These are phyloP conservation scores for Furcasterigmium sp. DNA, from an alignment of 2,329 filamentous ascomycete genomes.

Conservation along the genomic window DNA sequence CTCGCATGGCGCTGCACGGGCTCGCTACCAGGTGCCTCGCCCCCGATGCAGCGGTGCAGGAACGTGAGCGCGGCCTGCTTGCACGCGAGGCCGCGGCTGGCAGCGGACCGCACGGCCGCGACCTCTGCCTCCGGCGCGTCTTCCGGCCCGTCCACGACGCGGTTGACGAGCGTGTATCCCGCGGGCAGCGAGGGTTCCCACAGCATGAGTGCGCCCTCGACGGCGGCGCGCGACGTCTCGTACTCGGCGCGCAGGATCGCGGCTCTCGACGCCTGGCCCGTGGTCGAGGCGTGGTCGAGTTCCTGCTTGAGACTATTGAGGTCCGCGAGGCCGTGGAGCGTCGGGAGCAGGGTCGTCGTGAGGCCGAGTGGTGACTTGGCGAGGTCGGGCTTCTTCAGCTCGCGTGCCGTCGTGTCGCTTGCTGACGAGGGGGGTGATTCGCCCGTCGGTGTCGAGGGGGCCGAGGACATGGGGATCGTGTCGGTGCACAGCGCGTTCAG, in stretches of 20 bases:
- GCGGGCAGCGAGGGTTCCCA: slow-evolving; percentile 8
- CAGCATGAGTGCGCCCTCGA: slow-evolving; percentile 6
- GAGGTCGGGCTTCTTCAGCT: background rate
- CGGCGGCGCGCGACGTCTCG: slow-evolving; percentile 6
- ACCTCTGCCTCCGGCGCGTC: slow-evolving; percentile 8
- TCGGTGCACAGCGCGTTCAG: slow-evolving; percentile 8
- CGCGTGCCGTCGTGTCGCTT: background rate
- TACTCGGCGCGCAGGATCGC: slow-evolving; percentile 8
- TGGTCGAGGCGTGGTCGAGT: slow-evolving; percentile 4
- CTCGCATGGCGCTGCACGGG: slow-evolving; percentile 10
- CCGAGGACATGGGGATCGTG: slow-evolving; percentile 5
- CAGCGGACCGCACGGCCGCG: slow-evolving; percentile 8
- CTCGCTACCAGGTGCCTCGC: slow-evolving; percentile 8
- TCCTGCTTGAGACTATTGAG: slow-evolving; percentile 6
- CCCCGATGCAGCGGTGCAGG: slow-evolving; percentile 8
- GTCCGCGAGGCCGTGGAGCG: slow-evolving; percentile 7
- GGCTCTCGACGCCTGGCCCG: slow-evolving; percentile 5
- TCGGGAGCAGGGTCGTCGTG: slow-evolving; percentile 10
- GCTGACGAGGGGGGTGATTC: background rate
- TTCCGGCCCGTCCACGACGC: slow-evolving; percentile 10
- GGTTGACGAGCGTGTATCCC: slow-evolving; percentile 11
- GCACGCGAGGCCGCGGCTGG: slow-evolving; percentile 10
- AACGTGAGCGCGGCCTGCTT: slow-evolving; percentile 9
- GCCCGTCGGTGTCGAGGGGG: background rate
- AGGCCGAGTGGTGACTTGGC: slow-evolving; percentile 7